A percentile compares a stretch with the other conserved stretches of the same genome.
Conservation (phyloP, 2,329 filamentous ascomycete species). For the Sphaerostilbella broomeana region DNA sequence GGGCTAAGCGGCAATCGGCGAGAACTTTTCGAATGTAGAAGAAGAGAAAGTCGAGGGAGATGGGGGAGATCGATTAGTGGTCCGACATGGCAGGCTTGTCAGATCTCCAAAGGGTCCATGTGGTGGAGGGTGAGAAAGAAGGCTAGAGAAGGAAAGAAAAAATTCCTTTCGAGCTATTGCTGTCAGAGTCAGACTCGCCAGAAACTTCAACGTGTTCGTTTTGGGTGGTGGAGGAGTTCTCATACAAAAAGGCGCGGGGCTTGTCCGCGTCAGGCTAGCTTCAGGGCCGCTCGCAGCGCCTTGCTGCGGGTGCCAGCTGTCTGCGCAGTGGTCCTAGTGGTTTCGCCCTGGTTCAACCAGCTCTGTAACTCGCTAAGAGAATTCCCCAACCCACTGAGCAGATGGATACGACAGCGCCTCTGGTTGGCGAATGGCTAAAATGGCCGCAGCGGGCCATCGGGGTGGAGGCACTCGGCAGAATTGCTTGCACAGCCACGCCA, state of each 20-base stretch:
- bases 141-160: constrained; percentile 13
- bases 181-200: constrained; percentile 7
- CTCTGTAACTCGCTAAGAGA: background rate
- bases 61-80: constrained; percentile 14
- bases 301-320: constrained; percentile 2
- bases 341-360: constrained; percentile 1
- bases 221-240: constrained; percentile 15
- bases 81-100: constrained; percentile 26
- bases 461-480: too few species aligned
- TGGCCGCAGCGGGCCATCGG: constrained; percentile 12
- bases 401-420: constrained; percentile 2
- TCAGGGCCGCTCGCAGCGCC: constrained; percentile 12
- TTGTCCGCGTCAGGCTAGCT: constrained; percentile 15
- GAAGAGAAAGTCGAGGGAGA: background rate
- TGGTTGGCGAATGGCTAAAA: constrained; percentile 1
- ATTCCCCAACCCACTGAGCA: background rate
- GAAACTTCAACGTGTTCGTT: constrained; percentile 25
- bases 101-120: constrained; percentile 25
- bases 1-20: background rate
- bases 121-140: constrained; percentile 20
- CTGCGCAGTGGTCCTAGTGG: too few species aligned
- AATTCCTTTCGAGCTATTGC: constrained; percentile 2
- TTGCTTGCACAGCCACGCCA: too few species aligned
- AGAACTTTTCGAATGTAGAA: background rate
- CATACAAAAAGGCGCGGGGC: constrained; percentile 10